Evolutionary conservation across 305 asterid genomes (phyloP).

Genomic region (Stenogyne calaminthoides): DNA sequence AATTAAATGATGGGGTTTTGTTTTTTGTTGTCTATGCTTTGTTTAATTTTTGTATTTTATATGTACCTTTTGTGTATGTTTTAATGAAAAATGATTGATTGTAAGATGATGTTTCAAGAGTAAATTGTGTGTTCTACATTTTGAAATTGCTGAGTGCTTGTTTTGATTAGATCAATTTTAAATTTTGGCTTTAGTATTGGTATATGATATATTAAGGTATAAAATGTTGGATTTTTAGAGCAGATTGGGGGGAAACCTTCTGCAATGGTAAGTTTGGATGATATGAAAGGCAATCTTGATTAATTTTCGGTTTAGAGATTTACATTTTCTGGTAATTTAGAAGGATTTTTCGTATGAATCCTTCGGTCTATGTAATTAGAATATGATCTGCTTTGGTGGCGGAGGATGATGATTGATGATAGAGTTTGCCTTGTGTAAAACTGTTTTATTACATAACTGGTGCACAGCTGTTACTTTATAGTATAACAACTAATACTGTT

Average conservation of each 20-base stretch:
- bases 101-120: too few relatives aligned
- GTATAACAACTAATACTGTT: too few relatives aligned
- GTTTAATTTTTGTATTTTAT: not conserved
- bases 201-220: not conserved
- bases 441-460: too few relatives aligned
- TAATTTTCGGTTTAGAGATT: not conserved
- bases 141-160: not conserved
- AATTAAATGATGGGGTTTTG: not conserved
- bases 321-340: not conserved
- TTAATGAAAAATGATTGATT: too few relatives aligned
- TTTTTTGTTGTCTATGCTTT: not conserved
- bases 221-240: not conserved
- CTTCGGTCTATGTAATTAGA: not conserved
- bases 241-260: not conserved
- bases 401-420: not conserved
- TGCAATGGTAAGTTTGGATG: not conserved
- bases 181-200: not conserved
- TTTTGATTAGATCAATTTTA: not conserved
- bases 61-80: too few relatives aligned
- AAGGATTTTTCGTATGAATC: not conserved
- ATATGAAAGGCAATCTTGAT: not conserved
- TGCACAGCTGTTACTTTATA: too few relatives aligned
- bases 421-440: too few relatives aligned
- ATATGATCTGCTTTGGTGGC: not conserved
- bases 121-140: not conserved